Percentiles rank a stretch among this genome's conserved stretches.
phyloP scores from a whole-genome alignment of 2,329 filamentous ascomycete genomes.

The Cucurbitaria berberidis region DNA sequence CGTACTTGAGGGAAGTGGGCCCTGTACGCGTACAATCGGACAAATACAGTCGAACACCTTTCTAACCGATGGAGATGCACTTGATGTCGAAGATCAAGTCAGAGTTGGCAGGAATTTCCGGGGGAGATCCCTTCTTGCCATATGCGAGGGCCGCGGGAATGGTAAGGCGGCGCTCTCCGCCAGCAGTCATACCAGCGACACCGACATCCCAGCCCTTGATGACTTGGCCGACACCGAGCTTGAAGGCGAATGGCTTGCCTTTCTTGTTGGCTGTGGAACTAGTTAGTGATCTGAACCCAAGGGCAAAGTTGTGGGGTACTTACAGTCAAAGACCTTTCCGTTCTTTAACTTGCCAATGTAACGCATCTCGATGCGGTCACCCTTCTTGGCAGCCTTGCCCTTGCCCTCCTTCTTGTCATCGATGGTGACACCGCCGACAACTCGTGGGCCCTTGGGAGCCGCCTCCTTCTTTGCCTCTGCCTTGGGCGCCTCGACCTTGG shows the following conservation, averaged over 20 bases:
- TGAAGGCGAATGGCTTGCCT: constrained; percentile 96
- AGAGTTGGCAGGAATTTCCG: constrained; percentile 90
- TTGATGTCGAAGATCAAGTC: constrained; percentile 84
- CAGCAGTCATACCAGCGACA: constrained; percentile 87
- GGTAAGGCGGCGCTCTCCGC: constrained; percentile 89
- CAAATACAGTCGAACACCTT: constrained; percentile 3
- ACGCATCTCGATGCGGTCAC: constrained; percentile 88
- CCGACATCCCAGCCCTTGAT: constrained; percentile 99
- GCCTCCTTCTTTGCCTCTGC: constrained; percentile 58
- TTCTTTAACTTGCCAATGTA: constrained; percentile 96
- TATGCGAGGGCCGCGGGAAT: constrained; percentile 90
- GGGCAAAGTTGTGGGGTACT: constrained; percentile 48
- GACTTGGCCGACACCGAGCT: constrained; percentile 90
- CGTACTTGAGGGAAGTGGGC: constrained; percentile 33
- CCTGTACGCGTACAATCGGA: constrained; percentile 22
- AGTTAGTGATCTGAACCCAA: constrained; percentile 22
- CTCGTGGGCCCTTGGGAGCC: constrained; percentile 68
- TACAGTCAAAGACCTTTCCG: constrained; percentile 93
- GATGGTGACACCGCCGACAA: constrained; percentile 85
- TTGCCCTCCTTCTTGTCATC: constrained; percentile 94
- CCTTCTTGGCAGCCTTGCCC: constrained; percentile 85
- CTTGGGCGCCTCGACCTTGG: constrained; percentile 52
- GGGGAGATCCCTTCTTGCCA: constrained; percentile 74
- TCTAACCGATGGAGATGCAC: constrained; percentile 57
- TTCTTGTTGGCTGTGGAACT: constrained; percentile 89